phyloP scores from a whole-genome alignment of 306 rosid species.

The Benincasa hispida region DNA sequence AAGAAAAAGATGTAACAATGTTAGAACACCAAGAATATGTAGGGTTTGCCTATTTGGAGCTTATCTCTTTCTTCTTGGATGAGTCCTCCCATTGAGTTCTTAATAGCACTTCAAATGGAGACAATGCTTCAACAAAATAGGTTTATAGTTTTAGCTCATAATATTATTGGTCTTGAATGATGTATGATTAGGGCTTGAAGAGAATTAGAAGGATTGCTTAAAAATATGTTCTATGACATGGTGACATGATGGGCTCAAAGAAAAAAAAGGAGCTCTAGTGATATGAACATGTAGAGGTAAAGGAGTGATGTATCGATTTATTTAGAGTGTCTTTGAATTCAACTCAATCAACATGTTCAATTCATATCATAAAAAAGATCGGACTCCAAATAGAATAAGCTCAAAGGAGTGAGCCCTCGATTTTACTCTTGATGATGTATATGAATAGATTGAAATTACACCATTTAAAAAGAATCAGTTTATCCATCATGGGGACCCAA shows the following conservation, averaged over 20 bases:
- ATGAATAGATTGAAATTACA: background rate
- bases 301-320: background rate
- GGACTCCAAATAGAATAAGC: background rate
- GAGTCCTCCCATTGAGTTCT: too few species aligned
- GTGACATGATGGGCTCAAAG: background rate
- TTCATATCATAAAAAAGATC: background rate
- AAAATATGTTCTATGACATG: too few species aligned
- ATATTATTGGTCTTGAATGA: too few species aligned
- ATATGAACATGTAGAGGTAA: background rate
- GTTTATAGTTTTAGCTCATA: too few species aligned
- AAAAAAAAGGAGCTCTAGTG: background rate
- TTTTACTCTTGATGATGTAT: background rate
- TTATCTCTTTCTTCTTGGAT: too few species aligned
- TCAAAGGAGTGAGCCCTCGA: background rate
- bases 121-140: too few species aligned
- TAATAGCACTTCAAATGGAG: too few species aligned
- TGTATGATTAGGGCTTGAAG: too few species aligned
- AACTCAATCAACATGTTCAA: background rate
- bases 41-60: too few species aligned
- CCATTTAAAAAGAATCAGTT: background rate
- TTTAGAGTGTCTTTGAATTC: background rate
- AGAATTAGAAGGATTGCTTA: too few species aligned
- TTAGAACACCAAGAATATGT: too few species aligned
- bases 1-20: too few species aligned
- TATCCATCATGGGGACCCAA: background rate